Percentiles rank a stretch among this genome's conserved stretches.
These are phyloP conservation scores for Venturia asperata DNA, from an alignment of 2,329 filamentous ascomycete genomes.

Conservation along the genomic window DNA sequence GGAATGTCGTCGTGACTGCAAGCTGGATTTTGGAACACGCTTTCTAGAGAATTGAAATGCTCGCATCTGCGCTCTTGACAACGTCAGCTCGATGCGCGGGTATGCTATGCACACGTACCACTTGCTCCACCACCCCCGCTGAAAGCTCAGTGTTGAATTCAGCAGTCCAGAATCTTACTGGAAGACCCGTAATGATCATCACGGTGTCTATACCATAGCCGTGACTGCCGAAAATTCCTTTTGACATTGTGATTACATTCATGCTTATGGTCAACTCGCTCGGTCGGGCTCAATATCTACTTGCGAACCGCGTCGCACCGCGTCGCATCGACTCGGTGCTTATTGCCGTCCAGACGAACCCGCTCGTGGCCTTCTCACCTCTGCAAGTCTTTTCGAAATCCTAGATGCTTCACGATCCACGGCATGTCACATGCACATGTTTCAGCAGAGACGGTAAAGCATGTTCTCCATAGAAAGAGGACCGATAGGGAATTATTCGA, in stretches of 20 bases:
- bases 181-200: neutral
- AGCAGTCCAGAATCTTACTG: neutral
- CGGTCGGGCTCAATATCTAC: neutral
- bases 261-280: neutral
- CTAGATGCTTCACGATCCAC: too few relatives aligned
- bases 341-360: neutral
- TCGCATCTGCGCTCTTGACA: neutral
- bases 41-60: conserved; percentile 9
- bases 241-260: neutral
- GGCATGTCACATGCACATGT: neutral
- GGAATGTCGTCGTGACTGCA: neutral
- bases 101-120: neutral
- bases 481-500: neutral
- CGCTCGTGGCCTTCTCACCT: neutral
- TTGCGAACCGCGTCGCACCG: neutral
- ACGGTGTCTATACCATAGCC: neutral
- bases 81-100: neutral
- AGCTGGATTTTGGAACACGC: neutral
- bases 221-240: neutral
- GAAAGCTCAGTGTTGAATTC: neutral
- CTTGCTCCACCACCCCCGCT: neutral
- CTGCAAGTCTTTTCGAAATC: too few relatives aligned
- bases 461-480: neutral
- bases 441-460: neutral
- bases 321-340: neutral